phyloP scores from a whole-genome alignment of 768 basidiomycete species.

The Filobasidium wieringae region DNA sequence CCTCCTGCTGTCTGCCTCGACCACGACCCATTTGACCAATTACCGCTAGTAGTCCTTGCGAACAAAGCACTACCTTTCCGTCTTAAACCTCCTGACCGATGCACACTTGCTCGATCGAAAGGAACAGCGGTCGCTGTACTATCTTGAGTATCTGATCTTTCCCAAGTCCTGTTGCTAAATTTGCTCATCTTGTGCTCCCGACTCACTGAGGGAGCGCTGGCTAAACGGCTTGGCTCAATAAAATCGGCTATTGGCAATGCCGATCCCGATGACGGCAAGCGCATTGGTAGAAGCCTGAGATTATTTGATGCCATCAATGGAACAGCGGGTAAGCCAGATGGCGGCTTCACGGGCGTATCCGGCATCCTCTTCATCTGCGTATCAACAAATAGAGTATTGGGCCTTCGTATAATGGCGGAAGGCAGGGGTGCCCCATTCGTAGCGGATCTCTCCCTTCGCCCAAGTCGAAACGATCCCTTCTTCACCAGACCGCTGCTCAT shows the following conservation, averaged over 20 bases:
- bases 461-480: constrained; percentile 17
- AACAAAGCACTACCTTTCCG: constrained; percentile 14
- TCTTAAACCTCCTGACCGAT: constrained; percentile 1
- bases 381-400: background rate
- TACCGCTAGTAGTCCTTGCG: constrained; percentile 13
- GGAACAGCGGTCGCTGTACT: background rate
- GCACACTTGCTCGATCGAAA: background rate
- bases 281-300: no score
- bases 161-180: background rate
- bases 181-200: background rate
- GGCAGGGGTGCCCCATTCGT: background rate
- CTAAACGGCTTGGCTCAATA: constrained; percentile 1
- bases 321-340: constrained; percentile 12
- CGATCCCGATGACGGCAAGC: no score
- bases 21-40: constrained; percentile 9
- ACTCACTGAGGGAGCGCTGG: constrained; percentile 15
- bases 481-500: constrained; percentile 41
- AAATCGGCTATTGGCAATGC: no score
- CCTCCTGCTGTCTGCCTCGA: background rate
- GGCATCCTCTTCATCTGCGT: constrained; percentile 20
- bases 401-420: background rate
- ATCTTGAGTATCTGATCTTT: background rate
- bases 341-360: constrained; percentile 35
- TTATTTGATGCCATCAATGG: no score
- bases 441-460: background rate